phyloP scores from a whole-genome alignment of 352 stramenopile genomes.

The Phytopythium helicoides region DNA sequence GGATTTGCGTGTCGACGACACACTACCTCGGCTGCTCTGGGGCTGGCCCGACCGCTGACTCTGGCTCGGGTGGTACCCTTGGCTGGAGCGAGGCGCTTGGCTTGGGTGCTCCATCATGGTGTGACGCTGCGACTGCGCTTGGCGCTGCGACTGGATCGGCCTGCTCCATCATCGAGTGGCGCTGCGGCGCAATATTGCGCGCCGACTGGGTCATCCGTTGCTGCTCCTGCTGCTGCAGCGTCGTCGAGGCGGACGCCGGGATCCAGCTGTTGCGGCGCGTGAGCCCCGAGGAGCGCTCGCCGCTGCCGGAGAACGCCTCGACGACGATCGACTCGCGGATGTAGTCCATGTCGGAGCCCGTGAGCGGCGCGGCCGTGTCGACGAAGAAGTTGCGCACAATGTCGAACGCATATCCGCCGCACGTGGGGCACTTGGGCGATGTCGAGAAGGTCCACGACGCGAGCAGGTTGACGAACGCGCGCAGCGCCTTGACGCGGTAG shows the following conservation, averaged over 20 bases:
- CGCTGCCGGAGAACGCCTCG: constrained; percentile 45
- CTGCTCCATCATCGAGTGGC: constrained; percentile 1
- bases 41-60: background rate
- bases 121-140: background rate
- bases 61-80: constrained; percentile 2
- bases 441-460: constrained; percentile 82
- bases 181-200: background rate
- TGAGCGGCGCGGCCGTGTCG: constrained; percentile 46
- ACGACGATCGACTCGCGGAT: constrained; percentile 67
- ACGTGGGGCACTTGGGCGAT: constrained; percentile 81
- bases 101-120: constrained; percentile 5
- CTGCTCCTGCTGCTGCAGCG: constrained; percentile 19
- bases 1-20: constrained; percentile 1
- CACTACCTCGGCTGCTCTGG: constrained; percentile 6
- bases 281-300: constrained; percentile 22
- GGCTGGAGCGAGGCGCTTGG: background rate
- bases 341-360: constrained; percentile 60
- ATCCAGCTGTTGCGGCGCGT: constrained; percentile 54
- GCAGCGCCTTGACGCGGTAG: constrained; percentile 81
- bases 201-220: constrained; percentile 6
- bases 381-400: constrained; percentile 79
- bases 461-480: constrained; percentile 81
- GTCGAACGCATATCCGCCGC: constrained; percentile 76
- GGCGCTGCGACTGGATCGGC: constrained; percentile 1
- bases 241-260: constrained; percentile 29